phyloP scores from a whole-genome alignment of 2,329 filamentous ascomycete genomes.

The Alternaria gaisen region DNA sequence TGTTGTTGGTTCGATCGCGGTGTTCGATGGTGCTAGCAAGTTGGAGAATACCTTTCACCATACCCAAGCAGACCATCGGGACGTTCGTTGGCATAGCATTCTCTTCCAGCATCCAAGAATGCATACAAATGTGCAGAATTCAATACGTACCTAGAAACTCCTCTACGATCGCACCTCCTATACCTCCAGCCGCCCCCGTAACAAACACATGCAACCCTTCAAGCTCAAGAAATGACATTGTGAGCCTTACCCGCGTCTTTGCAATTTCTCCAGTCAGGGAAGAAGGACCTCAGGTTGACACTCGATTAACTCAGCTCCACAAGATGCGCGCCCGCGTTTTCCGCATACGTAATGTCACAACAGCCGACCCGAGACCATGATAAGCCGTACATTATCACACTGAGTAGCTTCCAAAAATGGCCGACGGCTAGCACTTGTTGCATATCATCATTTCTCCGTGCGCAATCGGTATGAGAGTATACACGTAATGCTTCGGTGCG shows the following conservation, averaged over 20 bases:
- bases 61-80: neutral
- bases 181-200: conserved; percentile 62
- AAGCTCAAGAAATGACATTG: conserved; percentile 58
- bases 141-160: conserved; percentile 60
- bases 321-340: conserved; percentile 6
- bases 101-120: neutral
- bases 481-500: neutral
- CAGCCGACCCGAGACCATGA: conserved; percentile 9
- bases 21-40: neutral
- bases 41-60: neutral
- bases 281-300: neutral
- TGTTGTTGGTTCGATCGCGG: neutral
- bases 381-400: conserved; percentile 17
- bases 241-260: neutral
- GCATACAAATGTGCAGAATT: neutral
- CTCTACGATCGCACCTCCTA: conserved; percentile 60
- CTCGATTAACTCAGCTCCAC: conserved; percentile 4
- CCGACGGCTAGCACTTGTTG: conserved; percentile 4
- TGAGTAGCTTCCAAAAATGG: conserved; percentile 9
- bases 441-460: neutral
- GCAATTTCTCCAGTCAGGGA: neutral
- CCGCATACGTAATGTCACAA: conserved; percentile 12
- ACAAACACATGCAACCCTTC: conserved; percentile 63
- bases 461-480: neutral
- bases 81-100: neutral